Evolutionary conservation across 202 grass and related monocot species (phyloP), one percentile per base, ranked within the genome.

Genomic region (Elaeis oleifera): DNA sequence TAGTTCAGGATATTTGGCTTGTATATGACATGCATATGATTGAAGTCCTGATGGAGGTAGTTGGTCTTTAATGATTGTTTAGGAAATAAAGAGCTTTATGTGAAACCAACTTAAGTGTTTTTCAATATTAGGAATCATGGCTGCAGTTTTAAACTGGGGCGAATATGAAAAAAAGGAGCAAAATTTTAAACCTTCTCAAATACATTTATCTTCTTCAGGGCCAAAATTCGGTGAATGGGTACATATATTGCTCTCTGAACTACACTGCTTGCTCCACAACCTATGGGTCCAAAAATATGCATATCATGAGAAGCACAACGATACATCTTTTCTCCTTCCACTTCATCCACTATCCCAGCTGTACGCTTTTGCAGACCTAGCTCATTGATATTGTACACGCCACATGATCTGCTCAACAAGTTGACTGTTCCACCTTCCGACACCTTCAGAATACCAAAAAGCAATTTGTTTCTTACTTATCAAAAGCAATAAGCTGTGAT

Each of bases 321-420:
- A 79, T 86, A 97, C 22, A 77, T 84, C 77, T 82, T 91, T 65
- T 97, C 88, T 18, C 75, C 84, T 59, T 77, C 64, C 13, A 68
- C 59, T 56, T 91, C 79, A 21, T 77, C 84, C 63, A 27, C 54
- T 36, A 82, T 58, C 18, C 84, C 74, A 2, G 79, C 50, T 29
- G 60, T 53, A 26, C 79, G 77, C 79, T 84, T 97, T 53, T 97
- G 88, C 29, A 97, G 83, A 52, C 92, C 88, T 77, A 67, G 82
- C 72, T 92, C 92, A 70, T 97, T 97, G 69, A 97, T 97, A 74
- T 97, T 97, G 72, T 97, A 97, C 60, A 86, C 84, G 58, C 82
- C 92, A 13, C 81, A 76, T 13, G 92, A 92, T 81, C 81, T 82
- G 84, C 92, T 97, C 39, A 89, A 72, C 28, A 97, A 88, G 72